Conservation (phyloP, 148 eudicot species). For the Salicornia ramosissima region DNA sequence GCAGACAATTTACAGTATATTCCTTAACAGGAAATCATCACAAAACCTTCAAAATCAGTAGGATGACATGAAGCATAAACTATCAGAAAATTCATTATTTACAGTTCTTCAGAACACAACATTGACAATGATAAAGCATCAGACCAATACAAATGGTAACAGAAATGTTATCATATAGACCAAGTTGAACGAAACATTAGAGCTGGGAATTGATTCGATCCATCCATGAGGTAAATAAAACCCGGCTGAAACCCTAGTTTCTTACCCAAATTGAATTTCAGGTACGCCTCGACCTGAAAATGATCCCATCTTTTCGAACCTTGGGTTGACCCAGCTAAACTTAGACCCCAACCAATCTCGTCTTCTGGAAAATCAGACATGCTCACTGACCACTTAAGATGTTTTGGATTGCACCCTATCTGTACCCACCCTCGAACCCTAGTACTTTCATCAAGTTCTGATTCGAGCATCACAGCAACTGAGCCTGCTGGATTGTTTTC, state of each 20-base stretch:
- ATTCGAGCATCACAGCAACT: constrained; percentile 62
- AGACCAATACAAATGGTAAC: background rate
- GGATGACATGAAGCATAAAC: background rate
- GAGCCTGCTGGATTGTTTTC: constrained; percentile 33
- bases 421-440: constrained; percentile 77
- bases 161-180: constrained; percentile 39
- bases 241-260: constrained; percentile 61
- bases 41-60: background rate
- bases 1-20: background rate
- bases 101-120: background rate
- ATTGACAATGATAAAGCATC: background rate
- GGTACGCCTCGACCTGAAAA: constrained; percentile 66
- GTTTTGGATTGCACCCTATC: constrained; percentile 41
- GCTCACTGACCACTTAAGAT: constrained; percentile 67
- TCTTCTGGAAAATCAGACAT: constrained; percentile 73
- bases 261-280: constrained; percentile 58
- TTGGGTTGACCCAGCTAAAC: constrained; percentile 54
- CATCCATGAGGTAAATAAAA: constrained; percentile 53
- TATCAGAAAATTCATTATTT: background rate
- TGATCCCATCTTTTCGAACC: constrained; percentile 54
- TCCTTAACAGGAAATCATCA: background rate
- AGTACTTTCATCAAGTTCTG: constrained; percentile 72
- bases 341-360: constrained; percentile 90
- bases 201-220: constrained; percentile 56
- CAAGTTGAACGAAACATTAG: constrained; percentile 61